Conservation (phyloP, 345 rosid genomes). For the Eucalyptus fibrosa region DNA sequence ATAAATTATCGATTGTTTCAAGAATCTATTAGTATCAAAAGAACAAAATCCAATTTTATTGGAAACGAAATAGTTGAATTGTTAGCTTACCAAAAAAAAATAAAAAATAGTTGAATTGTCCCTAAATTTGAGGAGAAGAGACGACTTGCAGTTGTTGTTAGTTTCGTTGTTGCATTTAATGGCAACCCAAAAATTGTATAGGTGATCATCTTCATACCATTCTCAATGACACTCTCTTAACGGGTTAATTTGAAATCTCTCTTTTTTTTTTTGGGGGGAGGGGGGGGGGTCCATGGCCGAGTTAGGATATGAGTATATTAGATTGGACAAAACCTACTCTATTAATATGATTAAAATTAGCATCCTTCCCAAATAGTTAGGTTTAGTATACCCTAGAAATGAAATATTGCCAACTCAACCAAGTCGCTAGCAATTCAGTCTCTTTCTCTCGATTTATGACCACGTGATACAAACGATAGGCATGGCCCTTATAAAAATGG, state of each 20-base stretch:
- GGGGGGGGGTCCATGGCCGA: neutral
- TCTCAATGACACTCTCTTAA: neutral
- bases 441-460: neutral
- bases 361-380: neutral
- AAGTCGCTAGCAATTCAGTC: neutral
- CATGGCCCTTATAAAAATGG: neutral
- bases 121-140: neutral
- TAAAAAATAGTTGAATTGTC: neutral
- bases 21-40: neutral
- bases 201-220: neutral
- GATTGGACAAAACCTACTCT: neutral
- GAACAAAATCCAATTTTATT: neutral
- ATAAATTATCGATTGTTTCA: neutral
- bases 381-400: neutral
- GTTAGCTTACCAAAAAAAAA: no score
- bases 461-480: neutral
- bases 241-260: neutral
- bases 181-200: neutral
- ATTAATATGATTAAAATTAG: neutral
- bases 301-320: neutral
- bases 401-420: neutral
- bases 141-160: neutral
- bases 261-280: no score
- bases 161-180: neutral
- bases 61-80: neutral